Evolutionary conservation across 768 basidiomycete species (phyloP), one percentile per base, ranked within the genome.

Genomic region (Suillus alpinus): DNA sequence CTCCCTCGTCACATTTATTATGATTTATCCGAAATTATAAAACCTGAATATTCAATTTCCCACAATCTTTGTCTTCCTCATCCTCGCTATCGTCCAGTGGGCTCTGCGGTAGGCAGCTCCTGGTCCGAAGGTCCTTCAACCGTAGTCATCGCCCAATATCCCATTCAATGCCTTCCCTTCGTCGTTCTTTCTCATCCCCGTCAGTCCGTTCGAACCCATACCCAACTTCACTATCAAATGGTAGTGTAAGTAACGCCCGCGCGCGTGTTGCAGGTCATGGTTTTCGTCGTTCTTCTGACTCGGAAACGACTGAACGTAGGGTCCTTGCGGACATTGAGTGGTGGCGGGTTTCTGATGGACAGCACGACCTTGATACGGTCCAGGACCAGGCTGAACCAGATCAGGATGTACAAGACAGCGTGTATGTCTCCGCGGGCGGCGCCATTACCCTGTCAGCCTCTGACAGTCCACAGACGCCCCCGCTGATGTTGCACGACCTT

Each of bases 281-380:
- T 58, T 73, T 75, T 8, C 83, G 88, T 69, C 86, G 90, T 62
- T 83, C 88, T 13, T 85, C 86, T 23, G 87, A 84, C 62, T 89
- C 89, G 66, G 86, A 89, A 69, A 83, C 83, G 39, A 73, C 71
- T 65, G 78, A 73, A 64, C 82, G 91, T 70, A 82, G 89, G 66
- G 89, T 93, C 66, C 81, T 93, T 62, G 91, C 89, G 37, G 91
- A 93, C 78, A 88, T 93, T 69, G 91, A 92, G 72, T 93, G 91
- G 91, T 92, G 91, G 91, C 83, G 80, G 67, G 90, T 92, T 65
- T 77, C 82, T 63, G 89, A 86, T 62, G 86, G 88, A 64, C 90
- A 93, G 76, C 78, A 78, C 59, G 77, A 75, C 64, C 73, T 71
- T 66, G 79, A 78, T 69, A 66, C 69, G 56, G 72, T 69, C 59